Evolutionary conservation across 768 basidiomycete species (phyloP).

Genomic region (Termitomyces sp.): DNA sequence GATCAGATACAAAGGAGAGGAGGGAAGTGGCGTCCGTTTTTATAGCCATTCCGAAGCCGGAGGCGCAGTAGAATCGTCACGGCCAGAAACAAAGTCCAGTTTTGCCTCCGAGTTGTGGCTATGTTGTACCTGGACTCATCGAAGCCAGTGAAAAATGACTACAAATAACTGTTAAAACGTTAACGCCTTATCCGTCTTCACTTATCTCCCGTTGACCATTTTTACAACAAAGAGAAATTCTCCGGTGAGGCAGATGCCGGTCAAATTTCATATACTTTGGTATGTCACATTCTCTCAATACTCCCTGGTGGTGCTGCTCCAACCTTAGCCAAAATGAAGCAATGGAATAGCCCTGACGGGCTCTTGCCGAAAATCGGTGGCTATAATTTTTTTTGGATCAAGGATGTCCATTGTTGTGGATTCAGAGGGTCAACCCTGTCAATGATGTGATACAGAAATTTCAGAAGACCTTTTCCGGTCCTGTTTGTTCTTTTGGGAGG

Average conservation of each 20-base stretch:
- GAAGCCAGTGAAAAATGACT: background rate
- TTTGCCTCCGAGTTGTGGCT: constrained; percentile 9
- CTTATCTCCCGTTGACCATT: too few relatives aligned
- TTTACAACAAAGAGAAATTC: too few relatives aligned
- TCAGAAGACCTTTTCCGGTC: background rate
- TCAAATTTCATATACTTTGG: background rate
- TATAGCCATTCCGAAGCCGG: constrained; percentile 24
- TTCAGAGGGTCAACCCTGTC: background rate
- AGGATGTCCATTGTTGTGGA: too few relatives aligned
- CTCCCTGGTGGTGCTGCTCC: too few relatives aligned
- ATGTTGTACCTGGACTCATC: constrained; percentile 8
- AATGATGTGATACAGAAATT: background rate
- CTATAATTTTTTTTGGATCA: background rate
- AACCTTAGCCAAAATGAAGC: background rate
- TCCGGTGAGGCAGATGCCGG: too few relatives aligned
- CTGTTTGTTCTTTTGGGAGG: background rate
- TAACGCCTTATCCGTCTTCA: background rate
- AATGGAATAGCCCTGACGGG: background rate
- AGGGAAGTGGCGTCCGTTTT: constrained; percentile 23
- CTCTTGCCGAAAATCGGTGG: background rate
- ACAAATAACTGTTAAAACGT: constrained; percentile 6
- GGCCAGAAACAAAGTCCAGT: background rate
- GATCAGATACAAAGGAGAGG: constrained; percentile 26
- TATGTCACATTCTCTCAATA: background rate
- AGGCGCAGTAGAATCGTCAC: constrained; percentile 7